Evolutionary conservation across 2,329 filamentous ascomycete species (phyloP), one percentile per base, ranked within the genome.

Genomic region (Dactylonectria estremocensis): DNA sequence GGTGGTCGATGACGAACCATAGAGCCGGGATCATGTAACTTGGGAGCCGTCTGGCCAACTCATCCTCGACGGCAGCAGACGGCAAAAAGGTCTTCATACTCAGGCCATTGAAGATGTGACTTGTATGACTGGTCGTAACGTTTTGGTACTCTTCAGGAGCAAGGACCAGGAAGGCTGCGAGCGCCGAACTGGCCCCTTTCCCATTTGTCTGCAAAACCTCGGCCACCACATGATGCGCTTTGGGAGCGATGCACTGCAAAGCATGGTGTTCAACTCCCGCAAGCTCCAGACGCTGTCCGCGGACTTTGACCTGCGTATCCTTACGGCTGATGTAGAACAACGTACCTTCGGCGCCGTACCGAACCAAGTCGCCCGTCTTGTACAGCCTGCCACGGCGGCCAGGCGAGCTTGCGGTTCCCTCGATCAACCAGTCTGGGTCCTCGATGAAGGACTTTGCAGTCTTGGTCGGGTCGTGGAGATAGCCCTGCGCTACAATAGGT

Each of bases 241-340:
- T 24, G 33, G 52, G 40, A 22, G 40, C 40, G 24, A 28, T 4
- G 24, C 24, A 28, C 24, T 28, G 24, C 24, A 28, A 28, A 28
- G 24, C 7, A 33, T 22, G 52, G 24, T 75, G 63, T 67, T 74
- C 71, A 16, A 74, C 58, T 50, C 70, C 73, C 2, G 62, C 69
- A 13, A 86, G 79, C 77, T 87, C 90, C 52, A 88, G 80, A 55
- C 87, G 77, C 66, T 85, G 89, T 14, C 90, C 90, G 37, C 73
- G 74, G 4, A 80, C 70, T 67, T 80, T 80, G 66, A 80, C 72
- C 58, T 80, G 78, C 0, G 69, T 54, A 4, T 80, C 78, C 10
- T 72, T 75, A 0, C 78, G 72, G 1, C 77, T 76, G 0, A 69
- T 40, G 8, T 72, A 76, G 13, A 75, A 65, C 16, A 79, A 49